These are phyloP conservation scores for Haematococcus sp. DNA, from an alignment of 139 green algal genomes.

Conservation along the genomic window DNA sequence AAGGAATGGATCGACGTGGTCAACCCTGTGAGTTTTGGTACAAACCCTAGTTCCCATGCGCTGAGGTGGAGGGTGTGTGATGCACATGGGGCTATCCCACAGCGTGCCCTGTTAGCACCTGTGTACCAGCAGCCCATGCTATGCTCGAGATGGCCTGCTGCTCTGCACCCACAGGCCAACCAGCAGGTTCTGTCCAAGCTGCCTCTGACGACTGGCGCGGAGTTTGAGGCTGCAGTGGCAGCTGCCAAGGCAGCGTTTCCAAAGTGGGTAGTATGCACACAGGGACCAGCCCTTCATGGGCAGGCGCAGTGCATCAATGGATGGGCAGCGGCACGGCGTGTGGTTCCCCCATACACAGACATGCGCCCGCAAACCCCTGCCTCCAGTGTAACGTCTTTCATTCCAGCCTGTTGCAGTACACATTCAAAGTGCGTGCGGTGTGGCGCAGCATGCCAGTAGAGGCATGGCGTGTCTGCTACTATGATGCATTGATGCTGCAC, in stretches of 20 bases:
- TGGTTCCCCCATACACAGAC: no score
- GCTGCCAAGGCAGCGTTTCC: conserved; percentile 79
- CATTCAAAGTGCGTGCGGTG: no score
- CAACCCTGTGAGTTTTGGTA: conserved; percentile 65
- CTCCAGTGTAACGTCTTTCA: no score
- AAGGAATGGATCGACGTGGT: conserved; percentile 68
- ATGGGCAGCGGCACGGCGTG: no score
- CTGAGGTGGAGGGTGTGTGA: neutral
- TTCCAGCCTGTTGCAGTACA: no score
- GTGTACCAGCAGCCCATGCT: no score
- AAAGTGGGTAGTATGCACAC: conserved; percentile 56
- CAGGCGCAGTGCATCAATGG: no score
- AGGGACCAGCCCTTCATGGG: no score
- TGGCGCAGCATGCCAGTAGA: no score
- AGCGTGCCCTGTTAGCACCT: neutral
- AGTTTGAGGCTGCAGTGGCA: conserved; percentile 88
- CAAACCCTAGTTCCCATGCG: neutral
- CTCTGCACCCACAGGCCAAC: conserved; percentile 6
- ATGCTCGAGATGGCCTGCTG: neutral
- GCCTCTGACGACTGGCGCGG: conserved; percentile 68
- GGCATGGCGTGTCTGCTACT: no score
- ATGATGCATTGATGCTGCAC: no score
- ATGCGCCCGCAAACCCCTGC: no score
- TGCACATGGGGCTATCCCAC: neutral
- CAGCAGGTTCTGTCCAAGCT: conserved; percentile 49